Evolutionary conservation across 1,284 basidiomycete genomes (phyloP).

Genomic region (Lentinula novae-zelandiae): DNA sequence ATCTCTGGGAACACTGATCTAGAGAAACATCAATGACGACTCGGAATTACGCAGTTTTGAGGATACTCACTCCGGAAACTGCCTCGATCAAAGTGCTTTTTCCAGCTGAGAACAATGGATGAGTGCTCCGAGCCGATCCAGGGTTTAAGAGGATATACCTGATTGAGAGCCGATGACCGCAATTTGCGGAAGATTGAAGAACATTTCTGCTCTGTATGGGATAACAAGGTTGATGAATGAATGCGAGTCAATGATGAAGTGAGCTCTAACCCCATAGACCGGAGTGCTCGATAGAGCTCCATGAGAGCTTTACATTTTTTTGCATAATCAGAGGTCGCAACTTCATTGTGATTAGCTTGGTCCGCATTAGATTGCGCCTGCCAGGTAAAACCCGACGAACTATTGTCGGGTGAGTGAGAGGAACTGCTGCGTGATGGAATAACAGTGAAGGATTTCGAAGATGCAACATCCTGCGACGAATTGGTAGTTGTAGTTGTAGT

Average conservation of each 20-base stretch:
- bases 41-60: background rate
- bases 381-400: background rate
- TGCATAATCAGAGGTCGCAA: conserved; percentile 40
- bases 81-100: conserved; percentile 61
- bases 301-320: conserved; percentile 41
- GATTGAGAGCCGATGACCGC: conserved; percentile 61
- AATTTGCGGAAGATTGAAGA: conserved; percentile 48
- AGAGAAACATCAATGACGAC: conserved; percentile 2
- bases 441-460: too few species aligned
- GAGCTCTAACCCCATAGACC: conserved; percentile 36
- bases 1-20: conserved; percentile 59
- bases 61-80: conserved; percentile 45
- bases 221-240: background rate
- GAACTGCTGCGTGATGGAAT: too few species aligned
- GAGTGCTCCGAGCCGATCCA: too few species aligned
- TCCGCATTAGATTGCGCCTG: background rate
- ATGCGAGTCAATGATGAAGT: background rate
- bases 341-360: background rate
- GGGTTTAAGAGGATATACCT: conserved; percentile 25
- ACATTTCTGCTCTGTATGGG: conserved; percentile 31
- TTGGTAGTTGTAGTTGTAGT: too few species aligned
- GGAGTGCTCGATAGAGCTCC: conserved; percentile 39
- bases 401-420: too few species aligned
- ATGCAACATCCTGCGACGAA: too few species aligned
- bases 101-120: conserved; percentile 34